Evolutionary conservation across 768 basidiomycete species (phyloP), one percentile per base, ranked within the genome.

Genomic region (Lactifluus rugatus): DNA sequence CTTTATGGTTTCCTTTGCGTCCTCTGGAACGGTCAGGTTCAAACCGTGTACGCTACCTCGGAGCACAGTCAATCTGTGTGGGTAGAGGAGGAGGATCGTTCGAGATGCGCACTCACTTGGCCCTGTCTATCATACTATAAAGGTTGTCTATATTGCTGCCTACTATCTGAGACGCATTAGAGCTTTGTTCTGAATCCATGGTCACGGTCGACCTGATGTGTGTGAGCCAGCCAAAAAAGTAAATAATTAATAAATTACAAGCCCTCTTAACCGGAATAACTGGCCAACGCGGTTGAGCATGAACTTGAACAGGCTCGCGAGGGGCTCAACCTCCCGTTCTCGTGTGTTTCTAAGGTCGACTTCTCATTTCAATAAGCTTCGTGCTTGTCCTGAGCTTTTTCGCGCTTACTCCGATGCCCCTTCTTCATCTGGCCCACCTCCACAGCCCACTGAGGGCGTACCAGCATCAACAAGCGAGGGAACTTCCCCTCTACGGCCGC

Each of bases 1-100:
- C 70, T 93, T 93, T 60, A 93, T 85, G 37, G 90, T 70, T 14
- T 73, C 79, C 62, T 81, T 83, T 1, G 89, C 90, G 64, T 85
- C 78, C 68, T 92, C 90, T 25, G 89, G 89, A n/a, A 89, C 77
- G 5, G 79, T 78, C 54, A 92, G 72, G 67, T 91, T 91, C 65
- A 92, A 72, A 41, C 90, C 90, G 67, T 92, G 77, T 51, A 92
- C 86, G 67, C 87, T 91, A 68, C 47, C 60, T 53, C 62, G 48
- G 53, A 44, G 41, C 56, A 16, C 55, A 37, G 42, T 59, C 53
- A 59, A 44, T 59, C 55, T 59, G 13, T 59, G 13, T 45, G 6
- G 52, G 23, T 57, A 25, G 26, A n/a, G 21, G 32, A n/a, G n/a
- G 16, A 11, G 9, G 25, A 51, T 48, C n/a, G 65, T 26, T 34